Evolutionary conservation across 2,329 filamentous ascomycete species (phyloP).

Genomic region (Coleophoma crateriformis): DNA sequence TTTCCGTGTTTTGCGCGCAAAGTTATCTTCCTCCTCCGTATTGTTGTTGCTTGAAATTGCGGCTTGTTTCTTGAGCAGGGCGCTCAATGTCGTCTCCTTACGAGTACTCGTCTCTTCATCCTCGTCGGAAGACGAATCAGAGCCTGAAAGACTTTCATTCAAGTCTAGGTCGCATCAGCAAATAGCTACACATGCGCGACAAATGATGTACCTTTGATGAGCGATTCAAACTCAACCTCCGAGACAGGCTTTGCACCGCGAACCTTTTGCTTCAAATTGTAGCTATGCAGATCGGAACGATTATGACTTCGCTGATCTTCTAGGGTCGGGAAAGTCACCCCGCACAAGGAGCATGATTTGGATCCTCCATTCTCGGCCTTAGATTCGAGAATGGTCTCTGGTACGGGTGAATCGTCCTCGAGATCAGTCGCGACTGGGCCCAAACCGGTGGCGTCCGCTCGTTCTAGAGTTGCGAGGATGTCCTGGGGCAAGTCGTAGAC

Average conservation of each 20-base stretch:
- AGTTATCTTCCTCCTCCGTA: constrained; percentile 39
- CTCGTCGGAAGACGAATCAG: constrained; percentile 65
- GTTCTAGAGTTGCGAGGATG: constrained; percentile 27
- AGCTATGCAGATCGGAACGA: constrained; percentile 85
- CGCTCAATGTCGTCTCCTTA: constrained; percentile 68
- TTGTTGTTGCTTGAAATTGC: constrained; percentile 51
- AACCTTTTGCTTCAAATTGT: constrained; percentile 90
- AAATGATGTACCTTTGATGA: constrained; percentile 51
- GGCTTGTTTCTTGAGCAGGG: constrained; percentile 78
- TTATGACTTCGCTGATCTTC: constrained; percentile 81
- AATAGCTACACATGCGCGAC: background rate
- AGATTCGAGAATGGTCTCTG: constrained; percentile 29
- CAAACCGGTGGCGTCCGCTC: constrained; percentile 21
- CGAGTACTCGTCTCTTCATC: constrained; percentile 46
- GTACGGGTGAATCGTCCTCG: constrained; percentile 16
- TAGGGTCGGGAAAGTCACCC: constrained; percentile 63
- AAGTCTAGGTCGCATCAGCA: constrained; percentile 43
- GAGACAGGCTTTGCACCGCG: constrained; percentile 66
- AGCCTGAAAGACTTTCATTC: constrained; percentile 89
- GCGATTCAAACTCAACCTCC: constrained; percentile 79
- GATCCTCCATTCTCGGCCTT: constrained; percentile 43
- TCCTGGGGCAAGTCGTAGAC: constrained; percentile 29
- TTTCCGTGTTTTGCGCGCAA: constrained; percentile 40
- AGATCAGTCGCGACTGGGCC: constrained; percentile 17
- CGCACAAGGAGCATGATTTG: constrained; percentile 78